Evolutionary conservation across 805 yeast species (phyloP), one percentile per base, ranked within the genome.

Genomic region (Cyberlindnera mycetangii): DNA sequence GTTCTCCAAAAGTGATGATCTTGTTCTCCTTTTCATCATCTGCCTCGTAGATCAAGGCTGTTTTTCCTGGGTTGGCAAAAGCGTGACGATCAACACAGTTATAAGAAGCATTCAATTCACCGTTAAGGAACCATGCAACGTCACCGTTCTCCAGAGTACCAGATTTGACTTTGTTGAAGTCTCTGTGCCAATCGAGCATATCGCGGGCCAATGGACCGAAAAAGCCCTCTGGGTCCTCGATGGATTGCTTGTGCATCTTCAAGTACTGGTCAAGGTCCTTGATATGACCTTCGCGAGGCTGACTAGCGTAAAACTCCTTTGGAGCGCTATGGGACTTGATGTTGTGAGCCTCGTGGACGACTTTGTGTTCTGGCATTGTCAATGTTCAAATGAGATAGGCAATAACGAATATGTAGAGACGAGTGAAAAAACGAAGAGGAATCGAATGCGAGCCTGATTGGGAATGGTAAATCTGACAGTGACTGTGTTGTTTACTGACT

Each of bases 21-120:
- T 25, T 18, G 37, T 42, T 72, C 68, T 34, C 86, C 81, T 54
- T 80, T 79, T 49, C 72, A 74, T 46, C 89, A 63, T 86, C 95
- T 42, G 89, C 87, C 70, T 86, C 95, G 66, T 83, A 86, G 49
- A 85, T 75, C 45, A 86, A 71, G 12, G 95, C 95, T 2, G 80
- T 72, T 63, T 83, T 83, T 59, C 82, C 68, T 18, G 95, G 95
- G 60, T 75, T 75, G 31, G 70, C 64, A 44, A 81, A 70, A 1
- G 95, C 95, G 65, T 85, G 85, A 65, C 93, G 76, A 66, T 86
- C 95, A 42, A 86, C 86, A 74, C 87, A 79, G 65, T 86, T 86
- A 69, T 79, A 86, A 41, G 81, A 76, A 15, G 95, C 95, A 59
- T 86, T 86, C 60, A 86, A 69, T 61, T 84, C 80, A 50, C 95